Evolutionary conservation across 768 basidiomycete genomes (phyloP).

Genomic region (Coprinopsis sp.): DNA sequence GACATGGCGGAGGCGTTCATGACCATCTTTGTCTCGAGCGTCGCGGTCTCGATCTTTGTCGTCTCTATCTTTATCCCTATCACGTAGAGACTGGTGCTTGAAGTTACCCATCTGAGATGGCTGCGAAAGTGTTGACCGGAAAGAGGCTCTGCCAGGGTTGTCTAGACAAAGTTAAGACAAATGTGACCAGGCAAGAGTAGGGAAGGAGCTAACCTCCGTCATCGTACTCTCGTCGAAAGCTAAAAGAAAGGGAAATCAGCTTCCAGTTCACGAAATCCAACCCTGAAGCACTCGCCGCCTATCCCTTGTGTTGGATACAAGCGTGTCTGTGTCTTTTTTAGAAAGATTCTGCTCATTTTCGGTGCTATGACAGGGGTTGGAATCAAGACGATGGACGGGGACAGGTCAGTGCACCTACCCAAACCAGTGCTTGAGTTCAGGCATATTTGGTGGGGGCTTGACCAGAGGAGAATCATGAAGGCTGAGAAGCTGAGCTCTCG

Average conservation of each 20-base stretch:
- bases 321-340: constrained; percentile 70
- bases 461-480: constrained; percentile 77
- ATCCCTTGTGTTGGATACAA: constrained; percentile 53
- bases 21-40: constrained; percentile 68
- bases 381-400: constrained; percentile 21
- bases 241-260: constrained; percentile 24
- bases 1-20: constrained; percentile 74
- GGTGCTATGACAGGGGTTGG: constrained; percentile 28
- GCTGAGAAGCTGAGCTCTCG: constrained; percentile 61
- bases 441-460: constrained; percentile 68
- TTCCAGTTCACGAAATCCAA: constrained; percentile 2
- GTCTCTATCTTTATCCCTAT: constrained; percentile 55
- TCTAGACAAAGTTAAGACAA: constrained; percentile 28
- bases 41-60: constrained; percentile 52
- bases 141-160: constrained; percentile 56
- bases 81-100: constrained; percentile 79
- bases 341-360: constrained; percentile 62
- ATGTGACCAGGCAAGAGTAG: neutral
- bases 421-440: constrained; percentile 81
- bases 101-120: constrained; percentile 93
- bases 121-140: constrained; percentile 69
- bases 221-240: constrained; percentile 73
- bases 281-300: constrained; percentile 47
- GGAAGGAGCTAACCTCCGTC: constrained; percentile 52
- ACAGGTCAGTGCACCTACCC: constrained; percentile 49